Conservation (phyloP, 371 early-diverging fungal species). For the Mucor saturninus region DNA sequence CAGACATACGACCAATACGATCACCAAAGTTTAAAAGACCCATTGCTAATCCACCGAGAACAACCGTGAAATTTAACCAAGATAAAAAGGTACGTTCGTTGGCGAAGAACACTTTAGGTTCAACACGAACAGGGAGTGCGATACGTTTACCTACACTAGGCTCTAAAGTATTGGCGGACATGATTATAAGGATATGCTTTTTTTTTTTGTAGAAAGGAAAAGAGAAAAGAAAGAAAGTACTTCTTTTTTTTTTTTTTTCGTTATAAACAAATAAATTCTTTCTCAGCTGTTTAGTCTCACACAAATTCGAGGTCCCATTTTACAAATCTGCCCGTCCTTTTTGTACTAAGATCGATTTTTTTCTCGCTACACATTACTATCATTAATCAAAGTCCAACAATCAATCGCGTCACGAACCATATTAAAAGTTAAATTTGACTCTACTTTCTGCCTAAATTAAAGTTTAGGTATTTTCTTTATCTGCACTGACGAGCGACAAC, state of each 20-base stretch:
- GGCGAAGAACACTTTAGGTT: conserved; percentile 96
- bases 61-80: conserved; percentile 66
- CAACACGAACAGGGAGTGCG: conserved; percentile 79
- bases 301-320: no score
- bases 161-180: conserved; percentile 25
- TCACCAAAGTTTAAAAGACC: conserved; percentile 76
- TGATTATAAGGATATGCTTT: neutral
- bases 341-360: no score
- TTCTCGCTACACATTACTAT: no score
- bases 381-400: no score
- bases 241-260: no score
- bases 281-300: neutral
- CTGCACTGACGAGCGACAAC: no score
- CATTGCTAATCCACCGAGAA: conserved; percentile 67
- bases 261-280: conserved; percentile 3
- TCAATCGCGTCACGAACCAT: no score
- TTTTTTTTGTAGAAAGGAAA: neutral
- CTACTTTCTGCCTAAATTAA: no score
- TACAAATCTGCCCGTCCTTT: no score
- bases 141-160: conserved; percentile 53
- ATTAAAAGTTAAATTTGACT: no score
- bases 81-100: conserved; percentile 94
- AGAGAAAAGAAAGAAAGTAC: neutral
- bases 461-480: no score
- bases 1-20: conserved; percentile 57